Percentiles rank a stretch among this genome's conserved stretches.
These are phyloP conservation scores for Ceratobasidium sp. DNA, from an alignment of 1,284 basidiomycete species.

Conservation along the genomic window DNA sequence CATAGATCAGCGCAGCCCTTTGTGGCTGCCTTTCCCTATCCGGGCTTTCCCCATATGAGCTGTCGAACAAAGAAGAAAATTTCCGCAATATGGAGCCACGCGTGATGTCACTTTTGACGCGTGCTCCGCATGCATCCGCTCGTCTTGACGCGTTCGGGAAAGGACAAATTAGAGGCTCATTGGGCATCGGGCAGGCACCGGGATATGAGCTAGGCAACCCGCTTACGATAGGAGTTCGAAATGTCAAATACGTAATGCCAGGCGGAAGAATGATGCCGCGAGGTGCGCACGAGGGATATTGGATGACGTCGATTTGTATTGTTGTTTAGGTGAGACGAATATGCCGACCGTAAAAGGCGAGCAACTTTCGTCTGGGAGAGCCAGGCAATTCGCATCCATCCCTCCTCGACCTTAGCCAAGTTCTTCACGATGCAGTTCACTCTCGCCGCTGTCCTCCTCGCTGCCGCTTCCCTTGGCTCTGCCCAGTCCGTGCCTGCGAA, in stretches of 20 bases:
- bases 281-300: constrained; percentile 20
- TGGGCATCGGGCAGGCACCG: no score
- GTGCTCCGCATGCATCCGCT: background rate
- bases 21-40: constrained; percentile 7
- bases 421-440: constrained; percentile 23
- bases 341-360: constrained; percentile 31
- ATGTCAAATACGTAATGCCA: no score
- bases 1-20: no score
- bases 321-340: constrained; percentile 16
- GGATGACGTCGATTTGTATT: constrained; percentile 21
- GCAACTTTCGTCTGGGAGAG: background rate
- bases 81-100: constrained; percentile 5
- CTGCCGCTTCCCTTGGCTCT: constrained; percentile 11
- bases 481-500: constrained; percentile 23
- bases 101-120: constrained; percentile 38
- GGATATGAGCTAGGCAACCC: background rate
- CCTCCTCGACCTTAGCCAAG: constrained; percentile 2
- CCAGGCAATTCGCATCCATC: constrained; percentile 22
- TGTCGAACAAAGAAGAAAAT: constrained; percentile 8
- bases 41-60: constrained; percentile 1
- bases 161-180: background rate
- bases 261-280: background rate
- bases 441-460: constrained; percentile 18
- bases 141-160: background rate
- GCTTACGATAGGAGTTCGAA: background rate